A percentile compares a stretch with the other conserved stretches of the same genome.
These are phyloP conservation scores for Trifolium fragiferum DNA, from an alignment of 306 rosid species.

Conservation along the genomic window DNA sequence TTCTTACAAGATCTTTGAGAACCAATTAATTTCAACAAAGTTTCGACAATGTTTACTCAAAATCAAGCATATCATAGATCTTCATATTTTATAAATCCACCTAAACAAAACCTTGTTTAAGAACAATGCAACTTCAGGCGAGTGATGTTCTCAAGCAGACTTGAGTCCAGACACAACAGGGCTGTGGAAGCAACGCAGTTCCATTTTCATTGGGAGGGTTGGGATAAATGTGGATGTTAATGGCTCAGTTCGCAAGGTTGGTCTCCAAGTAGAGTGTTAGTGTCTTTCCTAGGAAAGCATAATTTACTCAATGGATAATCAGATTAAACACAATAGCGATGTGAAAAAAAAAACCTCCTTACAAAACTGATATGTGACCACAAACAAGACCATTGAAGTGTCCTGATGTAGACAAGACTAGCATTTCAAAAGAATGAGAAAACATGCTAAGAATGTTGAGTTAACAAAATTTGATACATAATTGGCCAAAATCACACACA, in stretches of 20 bases:
- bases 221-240: neutral
- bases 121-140: neutral
- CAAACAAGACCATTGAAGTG: neutral
- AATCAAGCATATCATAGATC: neutral
- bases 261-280: too few species aligned
- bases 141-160: neutral
- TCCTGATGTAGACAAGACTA: neutral
- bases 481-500: constrained; percentile 6
- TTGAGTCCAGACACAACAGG: neutral
- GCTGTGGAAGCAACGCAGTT: neutral
- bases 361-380: neutral
- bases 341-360: neutral
- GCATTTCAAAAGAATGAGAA: neutral
- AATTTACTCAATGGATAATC: neutral
- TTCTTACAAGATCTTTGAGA: neutral
- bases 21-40: neutral
- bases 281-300: neutral
- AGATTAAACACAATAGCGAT: neutral
- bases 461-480: neutral
- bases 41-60: neutral
- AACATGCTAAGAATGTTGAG: neutral
- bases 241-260: neutral
- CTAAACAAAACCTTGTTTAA: neutral
- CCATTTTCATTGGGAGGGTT: neutral
- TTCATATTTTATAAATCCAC: neutral